These are phyloP conservation scores for Colletotrichum euphorbiae DNA, from an alignment of 2,329 filamentous ascomycete species.

Conservation along the genomic window DNA sequence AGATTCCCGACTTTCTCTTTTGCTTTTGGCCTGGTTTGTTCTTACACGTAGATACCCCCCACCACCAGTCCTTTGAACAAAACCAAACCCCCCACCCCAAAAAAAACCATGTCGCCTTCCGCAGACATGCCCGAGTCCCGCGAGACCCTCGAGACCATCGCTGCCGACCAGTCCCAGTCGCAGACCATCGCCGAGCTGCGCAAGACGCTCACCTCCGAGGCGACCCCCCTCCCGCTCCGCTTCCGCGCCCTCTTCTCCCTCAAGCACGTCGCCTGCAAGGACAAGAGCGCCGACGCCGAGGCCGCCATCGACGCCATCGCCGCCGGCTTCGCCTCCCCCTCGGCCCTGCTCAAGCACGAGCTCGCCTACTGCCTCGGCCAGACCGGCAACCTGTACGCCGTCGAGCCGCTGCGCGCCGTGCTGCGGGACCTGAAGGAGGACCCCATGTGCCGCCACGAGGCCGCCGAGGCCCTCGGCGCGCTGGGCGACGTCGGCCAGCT, in stretches of 20 bases:
- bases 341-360: conserved; percentile 94
- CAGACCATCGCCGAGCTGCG: conserved; percentile 70
- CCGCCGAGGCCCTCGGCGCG: conserved; percentile 92
- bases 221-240: conserved; percentile 83
- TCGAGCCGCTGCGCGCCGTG: conserved; percentile 78
- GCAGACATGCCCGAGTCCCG: conserved; percentile 38
- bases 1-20: neutral
- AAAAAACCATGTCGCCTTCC: conserved; percentile 43
- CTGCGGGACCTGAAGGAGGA: conserved; percentile 86
- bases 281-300: conserved; percentile 69
- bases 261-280: conserved; percentile 86
- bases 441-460: conserved; percentile 95
- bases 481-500: conserved; percentile 81
- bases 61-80: neutral
- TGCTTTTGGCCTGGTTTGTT: conserved; percentile 1
- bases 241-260: conserved; percentile 98
- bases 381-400: conserved; percentile 80
- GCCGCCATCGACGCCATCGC: conserved; percentile 83
- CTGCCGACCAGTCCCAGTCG: conserved; percentile 34
- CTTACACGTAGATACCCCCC: conserved; percentile 16
- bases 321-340: conserved; percentile 84
- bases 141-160: conserved; percentile 36
- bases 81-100: too few species aligned
- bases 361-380: conserved; percentile 97
- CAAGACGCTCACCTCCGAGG: conserved; percentile 82